phyloP scores from a whole-genome alignment of 805 yeast species.

The Yarrowia alimentaria region DNA sequence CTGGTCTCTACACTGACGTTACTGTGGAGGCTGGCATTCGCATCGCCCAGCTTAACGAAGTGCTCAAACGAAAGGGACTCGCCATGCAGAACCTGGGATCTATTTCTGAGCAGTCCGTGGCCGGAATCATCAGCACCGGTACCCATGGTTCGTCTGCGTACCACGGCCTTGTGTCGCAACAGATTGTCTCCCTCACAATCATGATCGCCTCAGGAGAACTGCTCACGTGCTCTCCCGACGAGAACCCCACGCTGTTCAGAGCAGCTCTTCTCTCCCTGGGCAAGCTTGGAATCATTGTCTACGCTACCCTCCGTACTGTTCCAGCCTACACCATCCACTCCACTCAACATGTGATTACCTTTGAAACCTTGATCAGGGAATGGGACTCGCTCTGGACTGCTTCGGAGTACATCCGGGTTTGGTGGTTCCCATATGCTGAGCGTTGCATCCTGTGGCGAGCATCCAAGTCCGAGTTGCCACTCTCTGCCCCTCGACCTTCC shows the following conservation, averaged over 20 bases:
- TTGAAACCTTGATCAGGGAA: conserved; percentile 58
- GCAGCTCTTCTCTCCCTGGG: conserved; percentile 88
- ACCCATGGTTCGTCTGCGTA: conserved; percentile 94
- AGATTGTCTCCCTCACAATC: conserved; percentile 72
- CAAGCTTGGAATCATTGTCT: conserved; percentile 83
- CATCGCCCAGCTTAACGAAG: conserved; percentile 67
- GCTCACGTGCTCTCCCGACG: conserved; percentile 62
- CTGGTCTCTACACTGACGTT: conserved; percentile 65
- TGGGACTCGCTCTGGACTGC: conserved; percentile 69
- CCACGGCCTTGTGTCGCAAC: conserved; percentile 88
- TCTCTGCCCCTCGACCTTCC: conserved; percentile 62
- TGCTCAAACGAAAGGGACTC: conserved; percentile 59
- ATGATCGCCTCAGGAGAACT: conserved; percentile 75
- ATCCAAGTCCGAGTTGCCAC: conserved; percentile 62
- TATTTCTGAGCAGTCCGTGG: conserved; percentile 87
- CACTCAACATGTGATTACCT: conserved; percentile 74
- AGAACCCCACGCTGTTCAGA: conserved; percentile 63
- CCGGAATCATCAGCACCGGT: conserved; percentile 95
- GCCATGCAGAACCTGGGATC: conserved; percentile 93
- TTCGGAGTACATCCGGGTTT: conserved; percentile 84
- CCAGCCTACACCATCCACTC: conserved; percentile 82
- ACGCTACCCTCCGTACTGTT: conserved; percentile 79
- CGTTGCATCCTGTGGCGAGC: conserved; percentile 93
- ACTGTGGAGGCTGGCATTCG: conserved; percentile 94
- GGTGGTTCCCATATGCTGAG: conserved; percentile 96